Evolutionary conservation across 352 stramenopile species (phyloP).

Genomic region (Globisporangium spiculum): DNA sequence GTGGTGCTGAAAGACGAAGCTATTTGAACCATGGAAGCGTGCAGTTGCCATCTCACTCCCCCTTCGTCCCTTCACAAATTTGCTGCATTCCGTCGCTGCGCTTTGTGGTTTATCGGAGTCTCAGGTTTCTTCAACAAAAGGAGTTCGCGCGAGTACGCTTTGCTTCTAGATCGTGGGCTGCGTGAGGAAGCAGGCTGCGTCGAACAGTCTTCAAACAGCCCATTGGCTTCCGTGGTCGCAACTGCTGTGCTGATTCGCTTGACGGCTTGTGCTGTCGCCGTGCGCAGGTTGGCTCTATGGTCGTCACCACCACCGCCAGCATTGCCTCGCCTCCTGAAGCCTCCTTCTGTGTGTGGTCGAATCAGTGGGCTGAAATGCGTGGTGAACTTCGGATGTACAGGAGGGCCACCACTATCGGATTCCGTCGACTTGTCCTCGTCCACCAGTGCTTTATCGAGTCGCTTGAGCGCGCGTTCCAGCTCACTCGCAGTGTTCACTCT

Average conservation of each 20-base stretch:
- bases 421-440: not conserved
- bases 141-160: not conserved
- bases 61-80: not conserved
- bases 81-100: not conserved
- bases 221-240: not conserved
- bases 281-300: not conserved
- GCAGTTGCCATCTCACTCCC: not conserved
- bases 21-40: not conserved
- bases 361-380: not conserved
- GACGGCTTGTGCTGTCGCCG: not conserved
- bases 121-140: not conserved
- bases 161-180: not conserved
- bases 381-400: too few species aligned
- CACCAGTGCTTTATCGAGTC: not conserved
- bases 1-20: not conserved
- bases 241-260: slow-evolving; percentile 1
- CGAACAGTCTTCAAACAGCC: not conserved
- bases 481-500: not conserved
- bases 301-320: not conserved
- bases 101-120: not conserved
- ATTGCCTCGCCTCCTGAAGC: not conserved
- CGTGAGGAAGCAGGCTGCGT: not conserved
- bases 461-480: not conserved
- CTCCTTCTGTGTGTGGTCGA: not conserved
- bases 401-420: too few species aligned